Conservation (phyloP, 495 filamentous ascomycete genomes). For the Trichocladium antarcticum region DNA sequence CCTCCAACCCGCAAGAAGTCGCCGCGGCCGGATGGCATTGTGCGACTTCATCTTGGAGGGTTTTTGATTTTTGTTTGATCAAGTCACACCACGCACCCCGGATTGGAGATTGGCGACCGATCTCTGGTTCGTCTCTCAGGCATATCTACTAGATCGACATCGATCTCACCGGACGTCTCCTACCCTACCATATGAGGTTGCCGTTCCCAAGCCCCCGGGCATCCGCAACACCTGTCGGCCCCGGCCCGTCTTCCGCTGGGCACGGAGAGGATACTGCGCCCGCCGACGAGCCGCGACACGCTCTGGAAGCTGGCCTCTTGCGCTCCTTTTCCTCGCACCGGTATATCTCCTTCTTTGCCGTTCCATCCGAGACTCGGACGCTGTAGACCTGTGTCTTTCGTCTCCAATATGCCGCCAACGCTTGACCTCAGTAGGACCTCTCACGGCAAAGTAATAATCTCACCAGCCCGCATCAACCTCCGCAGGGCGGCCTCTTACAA, state of each 20-base stretch:
- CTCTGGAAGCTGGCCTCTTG: background rate
- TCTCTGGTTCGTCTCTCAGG: background rate
- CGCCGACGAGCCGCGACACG: background rate
- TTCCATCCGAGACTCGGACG: background rate
- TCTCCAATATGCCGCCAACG: slow-evolving; percentile 35
- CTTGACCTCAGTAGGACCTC: slow-evolving; percentile 38
- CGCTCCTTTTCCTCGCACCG: background rate
- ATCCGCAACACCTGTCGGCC: background rate
- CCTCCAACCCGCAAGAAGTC: slow-evolving; percentile 1
- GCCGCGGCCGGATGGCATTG: slow-evolving; percentile 3
- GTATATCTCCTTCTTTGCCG: background rate
- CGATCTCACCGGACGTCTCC: background rate
- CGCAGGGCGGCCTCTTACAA: slow-evolving; percentile 39
- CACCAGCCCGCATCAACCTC: slow-evolving; percentile 41
- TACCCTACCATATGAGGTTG: background rate
- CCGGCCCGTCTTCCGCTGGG: background rate
- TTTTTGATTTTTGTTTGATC: background rate
- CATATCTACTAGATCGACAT: background rate
- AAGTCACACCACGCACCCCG: background rate
- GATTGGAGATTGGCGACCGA: background rate
- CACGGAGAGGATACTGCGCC: background rate
- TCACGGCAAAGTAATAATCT: slow-evolving; percentile 42
- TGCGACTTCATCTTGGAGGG: slow-evolving; percentile 5
- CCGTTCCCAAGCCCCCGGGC: background rate
- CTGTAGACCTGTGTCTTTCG: background rate